Evolutionary conservation across 176 grass and related monocot genomes (phyloP), one percentile per base, ranked within the genome.

Genomic region (Aegilops sharonensis): DNA sequence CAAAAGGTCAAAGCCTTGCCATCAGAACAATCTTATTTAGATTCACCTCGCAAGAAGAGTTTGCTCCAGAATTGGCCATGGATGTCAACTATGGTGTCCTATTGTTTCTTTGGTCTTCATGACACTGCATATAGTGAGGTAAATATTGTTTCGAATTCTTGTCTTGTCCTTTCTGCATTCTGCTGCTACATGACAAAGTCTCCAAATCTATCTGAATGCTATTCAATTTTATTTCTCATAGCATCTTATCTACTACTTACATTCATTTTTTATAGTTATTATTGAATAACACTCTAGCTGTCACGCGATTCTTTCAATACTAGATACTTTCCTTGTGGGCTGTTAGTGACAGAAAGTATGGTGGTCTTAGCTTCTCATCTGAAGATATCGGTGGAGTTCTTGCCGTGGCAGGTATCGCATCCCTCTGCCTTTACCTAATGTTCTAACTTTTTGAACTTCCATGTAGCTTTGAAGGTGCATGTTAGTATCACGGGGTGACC

Each of bases 41-140:
- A 75, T 68, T 78, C 73, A 73, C 56, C 82, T 81, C 31, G 32
- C 21, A 90, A 85, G 83, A 77, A 78, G 57, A 93, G 82, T 48
- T 89, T 98, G 79, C 34, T 95, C 6, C 90, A 87, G 67, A 98
- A 98, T 83, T 91, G 85, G 93, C 81, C 95, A 72, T 86, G 92
- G 90, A 92, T 98, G 77, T 95, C 93, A 78, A 85, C 91, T 4
- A 88, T 98, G 79, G 80, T 91, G 50, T 34, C 90, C 1, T 90
- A 89, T 32, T 98, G 91, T 75, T 48, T 98, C 50, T 93, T 90
- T 54, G 64, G 77, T 84, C 85, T 98, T 83, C 89, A 93, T 79
- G 95, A 95, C 52, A 87, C 83, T 79, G 95, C 93, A 71, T 98
- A 93, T 52, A 87, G 59, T 89, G 95, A 95, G 93, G 95, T 98